phyloP scores from a whole-genome alignment of 371 early-diverging fungal species.

The Apophysomyces elegans region DNA sequence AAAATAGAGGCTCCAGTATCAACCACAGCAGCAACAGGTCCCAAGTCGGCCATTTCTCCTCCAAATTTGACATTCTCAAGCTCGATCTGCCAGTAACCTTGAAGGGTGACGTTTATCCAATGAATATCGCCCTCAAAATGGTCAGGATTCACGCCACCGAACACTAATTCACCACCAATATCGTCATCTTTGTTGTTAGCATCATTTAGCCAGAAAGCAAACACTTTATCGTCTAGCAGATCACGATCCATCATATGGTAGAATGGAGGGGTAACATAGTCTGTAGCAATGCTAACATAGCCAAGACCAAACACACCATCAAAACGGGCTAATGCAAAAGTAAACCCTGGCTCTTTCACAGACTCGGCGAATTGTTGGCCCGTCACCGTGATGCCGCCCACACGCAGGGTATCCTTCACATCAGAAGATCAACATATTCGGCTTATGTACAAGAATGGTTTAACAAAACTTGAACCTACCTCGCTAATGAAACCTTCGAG shows the following conservation, averaged over 20 bases:
- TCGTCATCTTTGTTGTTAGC: constrained; percentile 42
- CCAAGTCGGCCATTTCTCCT: constrained; percentile 62
- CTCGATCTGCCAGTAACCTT: constrained; percentile 95
- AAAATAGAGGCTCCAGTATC: constrained; percentile 86
- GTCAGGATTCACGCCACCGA: constrained; percentile 77
- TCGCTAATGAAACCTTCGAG: constrained; percentile 90
- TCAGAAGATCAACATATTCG: constrained; percentile 49
- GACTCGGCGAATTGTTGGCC: constrained; percentile 89
- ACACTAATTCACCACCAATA: constrained; percentile 79
- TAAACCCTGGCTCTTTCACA: constrained; percentile 88
- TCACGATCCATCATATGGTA: constrained; percentile 84
- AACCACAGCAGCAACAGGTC: constrained; percentile 75
- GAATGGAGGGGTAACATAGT: constrained; percentile 88
- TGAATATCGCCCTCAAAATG: constrained; percentile 76
- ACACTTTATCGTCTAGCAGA: constrained; percentile 78
- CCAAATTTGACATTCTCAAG: constrained; percentile 75
- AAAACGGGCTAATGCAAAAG: constrained; percentile 87
- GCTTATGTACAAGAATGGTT: not conserved
- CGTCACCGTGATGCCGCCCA: constrained; percentile 71
- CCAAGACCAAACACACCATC: constrained; percentile 95
- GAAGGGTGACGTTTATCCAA: constrained; percentile 84
- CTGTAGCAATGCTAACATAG: constrained; percentile 88
- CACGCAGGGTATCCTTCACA: constrained; percentile 64
- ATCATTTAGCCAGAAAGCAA: constrained; percentile 82
- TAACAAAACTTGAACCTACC: constrained; percentile 16